Evolutionary conservation across 2,329 filamentous ascomycete species (phyloP).

Genomic region (Penicillium expansum): DNA sequence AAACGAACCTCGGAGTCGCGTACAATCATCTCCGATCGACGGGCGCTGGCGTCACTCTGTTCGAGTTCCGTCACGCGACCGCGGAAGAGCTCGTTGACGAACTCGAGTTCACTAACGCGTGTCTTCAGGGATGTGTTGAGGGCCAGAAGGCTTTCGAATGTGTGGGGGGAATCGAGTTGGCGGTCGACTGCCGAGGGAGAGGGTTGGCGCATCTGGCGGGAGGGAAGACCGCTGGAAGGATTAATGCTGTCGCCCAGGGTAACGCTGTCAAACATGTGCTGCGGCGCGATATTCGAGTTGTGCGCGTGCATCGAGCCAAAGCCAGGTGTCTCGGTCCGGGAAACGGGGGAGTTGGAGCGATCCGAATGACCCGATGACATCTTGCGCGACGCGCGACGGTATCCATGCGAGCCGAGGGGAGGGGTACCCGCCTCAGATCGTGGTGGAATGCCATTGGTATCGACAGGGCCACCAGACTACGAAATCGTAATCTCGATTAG

Average conservation of each 20-base stretch:
- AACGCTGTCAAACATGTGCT: constrained; percentile 75
- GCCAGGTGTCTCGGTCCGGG: constrained; percentile 73
- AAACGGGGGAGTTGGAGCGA: constrained; percentile 73
- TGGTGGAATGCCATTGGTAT: constrained; percentile 59
- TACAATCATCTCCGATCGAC: constrained; percentile 57
- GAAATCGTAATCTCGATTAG: constrained; percentile 23
- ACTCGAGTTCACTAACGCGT: constrained; percentile 87
- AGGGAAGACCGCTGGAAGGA: constrained; percentile 48
- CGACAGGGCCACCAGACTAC: constrained; percentile 45
- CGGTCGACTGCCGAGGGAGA: constrained; percentile 63
- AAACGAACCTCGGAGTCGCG: constrained; percentile 56
- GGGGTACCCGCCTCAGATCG: constrained; percentile 57
- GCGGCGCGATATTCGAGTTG: constrained; percentile 64
- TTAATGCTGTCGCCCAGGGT: constrained; percentile 68
- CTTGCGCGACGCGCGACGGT: constrained; percentile 69
- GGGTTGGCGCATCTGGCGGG: constrained; percentile 54
- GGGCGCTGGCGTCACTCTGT: constrained; percentile 67
- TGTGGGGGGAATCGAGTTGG: constrained; percentile 68
- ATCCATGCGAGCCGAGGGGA: constrained; percentile 55
- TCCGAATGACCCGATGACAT: constrained; percentile 69
- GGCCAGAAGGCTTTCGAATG: constrained; percentile 74
- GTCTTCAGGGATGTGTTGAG: constrained; percentile 89
- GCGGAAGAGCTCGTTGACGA: constrained; percentile 83
- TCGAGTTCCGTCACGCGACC: constrained; percentile 74
- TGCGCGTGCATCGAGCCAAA: constrained; percentile 56